Evolutionary conservation across 202 grass and related monocot species (phyloP), one percentile per base, ranked within the genome.

Genomic region (Panicum hallii): DNA sequence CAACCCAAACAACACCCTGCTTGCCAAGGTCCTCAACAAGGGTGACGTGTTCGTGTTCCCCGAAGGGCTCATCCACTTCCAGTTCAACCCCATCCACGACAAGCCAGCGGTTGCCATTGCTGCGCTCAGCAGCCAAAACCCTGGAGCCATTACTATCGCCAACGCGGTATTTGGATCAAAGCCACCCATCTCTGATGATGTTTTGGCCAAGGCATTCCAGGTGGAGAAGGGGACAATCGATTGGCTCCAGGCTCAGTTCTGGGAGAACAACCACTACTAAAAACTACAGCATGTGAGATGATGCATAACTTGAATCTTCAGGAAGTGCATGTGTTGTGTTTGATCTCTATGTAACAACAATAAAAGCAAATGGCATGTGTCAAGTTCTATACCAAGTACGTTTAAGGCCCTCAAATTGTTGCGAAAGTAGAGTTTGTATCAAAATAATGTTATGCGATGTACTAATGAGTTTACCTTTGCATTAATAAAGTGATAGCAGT

Each of bases 1-100:
- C 2, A 84, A 67, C 80, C 79, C 1, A 6, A 81, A 85, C 49
- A 89, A 89, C 32, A 32, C 32, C 34, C 30, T 89, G 4, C 86
- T 81, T 5, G 15, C 88, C 2, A 89, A 89, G 82, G 70, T 77
- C 0, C 67, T 89, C 7, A 83, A 83, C 10, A 78, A 83, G 58
- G 86, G 80, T 32, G 86, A 88, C 20, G 62, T 75, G 8, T 90
- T 82, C 5, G 83, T 91, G 20, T 91, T 91, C 26, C 89, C 89
- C 0, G 1, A 70, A 2, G 84, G 84, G 1, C 63, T 90, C 11
- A 65, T 83, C 63, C 88, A 87, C 22, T 90, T 90, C 12, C 88
- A 90, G 0, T 90, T 81, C 64, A 88, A 91, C n/a, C 71, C 79
- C 3, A n/a, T 19, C 5, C 12, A 64, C 0, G 3, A 85, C 43